A percentile compares a stretch with the other conserved stretches of the same genome.
These are phyloP conservation scores for Aspergillus felis DNA, from an alignment of 2,329 filamentous ascomycete species.

Conservation along the genomic window DNA sequence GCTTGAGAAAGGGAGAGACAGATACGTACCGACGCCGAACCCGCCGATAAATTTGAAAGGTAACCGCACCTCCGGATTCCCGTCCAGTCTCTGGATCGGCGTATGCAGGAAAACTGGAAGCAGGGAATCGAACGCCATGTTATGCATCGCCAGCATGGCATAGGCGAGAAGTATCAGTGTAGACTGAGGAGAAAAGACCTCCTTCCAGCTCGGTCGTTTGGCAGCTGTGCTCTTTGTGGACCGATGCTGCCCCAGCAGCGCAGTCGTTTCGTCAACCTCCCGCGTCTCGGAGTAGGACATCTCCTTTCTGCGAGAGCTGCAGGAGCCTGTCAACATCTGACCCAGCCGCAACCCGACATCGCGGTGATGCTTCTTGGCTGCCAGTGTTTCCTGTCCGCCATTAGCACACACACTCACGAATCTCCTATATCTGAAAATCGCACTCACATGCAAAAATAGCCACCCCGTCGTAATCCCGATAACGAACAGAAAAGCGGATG, in stretches of 20 bases:
- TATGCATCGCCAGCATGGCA: conserved; percentile 75
- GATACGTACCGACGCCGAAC: conserved; percentile 58
- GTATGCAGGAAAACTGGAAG: conserved; percentile 87
- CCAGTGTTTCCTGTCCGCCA: conserved; percentile 67
- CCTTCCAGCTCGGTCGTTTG: conserved; percentile 45
- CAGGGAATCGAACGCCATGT: conserved; percentile 79
- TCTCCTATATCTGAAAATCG: conserved; percentile 39
- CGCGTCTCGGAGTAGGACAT: conserved; percentile 8
- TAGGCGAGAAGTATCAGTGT: conserved; percentile 73
- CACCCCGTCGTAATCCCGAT: conserved; percentile 69
- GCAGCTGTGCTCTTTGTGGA: conserved; percentile 11
- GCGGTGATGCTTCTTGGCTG: conserved; percentile 60
- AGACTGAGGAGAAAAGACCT: conserved; percentile 72
- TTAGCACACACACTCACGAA: conserved; percentile 1
- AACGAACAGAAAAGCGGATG: conserved; percentile 72
- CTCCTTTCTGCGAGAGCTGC: conserved; percentile 23
- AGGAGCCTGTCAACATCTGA: conserved; percentile 53
- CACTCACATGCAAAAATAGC: conserved; percentile 69
- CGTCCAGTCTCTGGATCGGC: conserved; percentile 52
- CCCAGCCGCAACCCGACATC: conserved; percentile 78
- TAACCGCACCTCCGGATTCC: conserved; percentile 56
- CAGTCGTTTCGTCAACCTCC: conserved; percentile 27
- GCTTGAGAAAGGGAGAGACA: neutral
- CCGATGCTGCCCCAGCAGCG: conserved; percentile 27
- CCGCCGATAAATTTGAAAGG: conserved; percentile 82